A percentile compares a stretch with the other conserved stretches of the same genome.
phyloP scores from a whole-genome alignment of 352 stramenopile genomes.

The Plasmopara muralis region DNA sequence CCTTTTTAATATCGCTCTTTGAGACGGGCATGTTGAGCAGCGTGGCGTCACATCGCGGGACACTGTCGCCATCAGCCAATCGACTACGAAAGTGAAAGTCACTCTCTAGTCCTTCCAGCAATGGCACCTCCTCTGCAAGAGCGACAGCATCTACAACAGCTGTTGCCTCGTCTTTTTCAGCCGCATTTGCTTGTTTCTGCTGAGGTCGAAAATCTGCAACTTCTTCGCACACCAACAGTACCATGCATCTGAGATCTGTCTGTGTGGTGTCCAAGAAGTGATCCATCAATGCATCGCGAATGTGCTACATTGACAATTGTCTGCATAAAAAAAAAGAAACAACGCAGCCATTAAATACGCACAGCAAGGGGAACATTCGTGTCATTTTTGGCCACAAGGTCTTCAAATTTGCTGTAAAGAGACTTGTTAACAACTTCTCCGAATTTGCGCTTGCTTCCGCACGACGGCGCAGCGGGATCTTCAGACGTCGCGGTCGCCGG shows the following conservation, averaged over 20 bases:
- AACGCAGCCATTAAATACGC: constrained; percentile 10
- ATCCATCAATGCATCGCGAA: constrained; percentile 59
- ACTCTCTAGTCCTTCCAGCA: constrained; percentile 31
- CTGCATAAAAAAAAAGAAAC: neutral
- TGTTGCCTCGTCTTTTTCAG: constrained; percentile 6
- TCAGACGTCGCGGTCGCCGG: constrained; percentile 28
- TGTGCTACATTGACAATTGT: constrained; percentile 26
- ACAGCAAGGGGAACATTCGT: constrained; percentile 42
- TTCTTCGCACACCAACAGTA: constrained; percentile 70
- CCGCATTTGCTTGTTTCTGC: constrained; percentile 2
- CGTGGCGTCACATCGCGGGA: constrained; percentile 64
- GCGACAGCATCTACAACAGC: neutral
- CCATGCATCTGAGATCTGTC: constrained; percentile 57
- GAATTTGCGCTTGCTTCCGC: constrained; percentile 24
- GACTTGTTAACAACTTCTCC: constrained; percentile 16
- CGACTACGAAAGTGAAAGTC: constrained; percentile 43
- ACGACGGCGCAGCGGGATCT: constrained; percentile 18
- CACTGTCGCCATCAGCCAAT: constrained; percentile 67
- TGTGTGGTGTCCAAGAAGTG: constrained; percentile 49
- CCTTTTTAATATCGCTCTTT: constrained; percentile 66
- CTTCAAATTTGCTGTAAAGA: constrained; percentile 32
- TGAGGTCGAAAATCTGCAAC: constrained; percentile 37
- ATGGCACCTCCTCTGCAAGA: constrained; percentile 14
- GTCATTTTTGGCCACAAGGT: constrained; percentile 30
- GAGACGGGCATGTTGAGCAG: constrained; percentile 66